phyloP scores from a whole-genome alignment of 345 rosid species.

The Hibiscus tridactylites region DNA sequence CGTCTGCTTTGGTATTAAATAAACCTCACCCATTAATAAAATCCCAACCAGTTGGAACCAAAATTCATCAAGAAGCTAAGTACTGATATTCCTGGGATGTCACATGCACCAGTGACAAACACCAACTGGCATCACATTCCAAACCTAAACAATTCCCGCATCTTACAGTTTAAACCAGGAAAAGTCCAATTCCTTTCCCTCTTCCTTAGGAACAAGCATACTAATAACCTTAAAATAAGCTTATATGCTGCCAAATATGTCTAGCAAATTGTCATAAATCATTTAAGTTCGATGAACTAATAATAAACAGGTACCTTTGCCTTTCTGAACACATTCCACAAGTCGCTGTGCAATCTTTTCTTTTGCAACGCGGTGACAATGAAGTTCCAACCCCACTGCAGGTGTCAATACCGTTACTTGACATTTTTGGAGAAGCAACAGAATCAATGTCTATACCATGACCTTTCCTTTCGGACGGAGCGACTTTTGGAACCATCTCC shows the following conservation, averaged over 20 bases:
- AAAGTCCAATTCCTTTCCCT: not conserved
- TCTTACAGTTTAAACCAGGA: not conserved
- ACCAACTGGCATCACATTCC: too few species aligned
- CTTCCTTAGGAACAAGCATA: not conserved
- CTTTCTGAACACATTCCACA: constrained; percentile 31
- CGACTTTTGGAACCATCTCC: constrained; percentile 20
- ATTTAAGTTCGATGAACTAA: not conserved
- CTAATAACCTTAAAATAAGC: not conserved
- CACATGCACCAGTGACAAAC: too few species aligned
- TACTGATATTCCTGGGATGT: not conserved
- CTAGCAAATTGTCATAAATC: not conserved
- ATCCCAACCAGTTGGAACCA: too few species aligned
- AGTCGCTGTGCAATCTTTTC: constrained; percentile 17
- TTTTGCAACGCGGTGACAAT: constrained; percentile 16
- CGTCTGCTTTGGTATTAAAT: not conserved
- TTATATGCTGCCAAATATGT: not conserved
- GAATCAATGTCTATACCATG: constrained; percentile 17
- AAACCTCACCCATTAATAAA: too few species aligned
- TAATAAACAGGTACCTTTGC: constrained; percentile 42
- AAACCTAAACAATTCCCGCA: not conserved
- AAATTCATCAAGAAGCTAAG: too few species aligned
- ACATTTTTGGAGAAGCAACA: constrained; percentile 26
- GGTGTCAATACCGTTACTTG: constrained; percentile 19
- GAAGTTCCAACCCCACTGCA: constrained; percentile 18
- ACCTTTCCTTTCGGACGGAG: constrained; percentile 38